Percentiles rank a stretch among this genome's conserved stretches.
phyloP scores from a whole-genome alignment of 495 filamentous ascomycete genomes.

The Talaromyces liani region DNA sequence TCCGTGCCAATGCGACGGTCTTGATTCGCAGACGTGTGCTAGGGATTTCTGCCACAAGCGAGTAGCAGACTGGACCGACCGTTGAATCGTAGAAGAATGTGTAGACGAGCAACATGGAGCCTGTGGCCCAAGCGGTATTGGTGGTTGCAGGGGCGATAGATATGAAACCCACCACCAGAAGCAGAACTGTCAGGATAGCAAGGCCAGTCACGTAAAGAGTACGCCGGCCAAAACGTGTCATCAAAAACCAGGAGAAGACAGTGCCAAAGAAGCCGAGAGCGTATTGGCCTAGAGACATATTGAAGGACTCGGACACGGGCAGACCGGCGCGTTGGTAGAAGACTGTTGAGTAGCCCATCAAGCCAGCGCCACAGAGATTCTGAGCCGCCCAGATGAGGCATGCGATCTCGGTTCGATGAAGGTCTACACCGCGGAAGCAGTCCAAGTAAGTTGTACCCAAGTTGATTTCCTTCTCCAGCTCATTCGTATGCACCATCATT shows the following conservation, averaged over 20 bases:
- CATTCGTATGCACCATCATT: constrained; percentile 63
- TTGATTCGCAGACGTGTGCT: constrained; percentile 55
- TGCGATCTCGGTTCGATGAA: constrained; percentile 55
- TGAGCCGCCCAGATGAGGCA: constrained; percentile 63
- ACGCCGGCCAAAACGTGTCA: constrained; percentile 51
- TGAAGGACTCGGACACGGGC: constrained; percentile 43
- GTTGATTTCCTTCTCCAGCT: constrained; percentile 51
- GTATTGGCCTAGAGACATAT: constrained; percentile 54
- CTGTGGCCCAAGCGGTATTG: constrained; percentile 43
- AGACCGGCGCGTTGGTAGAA: constrained; percentile 69
- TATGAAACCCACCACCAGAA: constrained; percentile 54
- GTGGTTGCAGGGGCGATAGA: constrained; percentile 42
- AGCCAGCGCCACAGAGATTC: constrained; percentile 55
- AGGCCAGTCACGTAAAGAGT: constrained; percentile 53
- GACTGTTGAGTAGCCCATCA: constrained; percentile 63
- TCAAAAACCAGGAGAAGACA: constrained; percentile 53
- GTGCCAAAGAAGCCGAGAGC: constrained; percentile 56
- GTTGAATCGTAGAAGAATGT: constrained; percentile 53
- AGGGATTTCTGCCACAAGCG: constrained; percentile 54
- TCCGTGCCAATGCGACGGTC: constrained; percentile 51
- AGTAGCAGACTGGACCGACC: constrained; percentile 59
- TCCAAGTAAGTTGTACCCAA: constrained; percentile 48
- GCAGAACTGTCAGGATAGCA: constrained; percentile 43
- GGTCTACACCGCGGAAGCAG: constrained; percentile 56
- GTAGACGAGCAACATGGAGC: constrained; percentile 52